Percentiles rank a stretch among this genome's conserved stretches.
phyloP scores from a whole-genome alignment of 441 rosid genomes.

The Rhodomyrtus psidioides region DNA sequence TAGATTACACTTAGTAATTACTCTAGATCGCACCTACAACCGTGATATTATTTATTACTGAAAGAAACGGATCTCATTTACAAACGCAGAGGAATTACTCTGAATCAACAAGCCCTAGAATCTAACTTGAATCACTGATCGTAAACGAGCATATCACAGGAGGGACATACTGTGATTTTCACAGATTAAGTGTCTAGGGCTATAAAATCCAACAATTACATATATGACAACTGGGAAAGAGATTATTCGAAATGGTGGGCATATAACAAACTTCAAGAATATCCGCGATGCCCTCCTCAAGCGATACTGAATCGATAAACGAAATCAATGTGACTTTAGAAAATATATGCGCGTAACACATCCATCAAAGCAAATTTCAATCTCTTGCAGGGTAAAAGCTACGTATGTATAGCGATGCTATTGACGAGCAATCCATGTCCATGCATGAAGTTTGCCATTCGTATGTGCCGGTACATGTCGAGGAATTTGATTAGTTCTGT shows the following conservation, averaged over 20 bases:
- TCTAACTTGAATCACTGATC: too few species aligned
- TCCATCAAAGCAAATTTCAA: background rate
- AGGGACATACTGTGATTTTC: too few species aligned
- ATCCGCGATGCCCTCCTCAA: background rate
- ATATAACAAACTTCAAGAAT: background rate
- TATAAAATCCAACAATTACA: too few species aligned
- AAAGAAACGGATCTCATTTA: too few species aligned
- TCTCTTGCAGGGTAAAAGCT: background rate
- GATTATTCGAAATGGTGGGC: background rate
- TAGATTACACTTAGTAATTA: background rate
- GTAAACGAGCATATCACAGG: too few species aligned
- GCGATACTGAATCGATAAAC: background rate
- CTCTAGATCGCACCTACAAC: background rate
- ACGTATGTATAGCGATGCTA: background rate
- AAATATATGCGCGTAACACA: background rate
- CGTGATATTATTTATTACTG: rapidly evolving
- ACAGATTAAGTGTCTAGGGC: too few species aligned
- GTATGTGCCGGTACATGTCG: too few species aligned
- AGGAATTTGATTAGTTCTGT: background rate
- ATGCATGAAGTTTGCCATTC: background rate
- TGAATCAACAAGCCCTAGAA: too few species aligned
- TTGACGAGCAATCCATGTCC: background rate
- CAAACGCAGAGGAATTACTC: too few species aligned
- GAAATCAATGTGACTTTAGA: background rate
- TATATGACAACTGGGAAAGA: background rate